phyloP scores from a whole-genome alignment of 495 filamentous ascomycete species.

The Xylaria curta region DNA sequence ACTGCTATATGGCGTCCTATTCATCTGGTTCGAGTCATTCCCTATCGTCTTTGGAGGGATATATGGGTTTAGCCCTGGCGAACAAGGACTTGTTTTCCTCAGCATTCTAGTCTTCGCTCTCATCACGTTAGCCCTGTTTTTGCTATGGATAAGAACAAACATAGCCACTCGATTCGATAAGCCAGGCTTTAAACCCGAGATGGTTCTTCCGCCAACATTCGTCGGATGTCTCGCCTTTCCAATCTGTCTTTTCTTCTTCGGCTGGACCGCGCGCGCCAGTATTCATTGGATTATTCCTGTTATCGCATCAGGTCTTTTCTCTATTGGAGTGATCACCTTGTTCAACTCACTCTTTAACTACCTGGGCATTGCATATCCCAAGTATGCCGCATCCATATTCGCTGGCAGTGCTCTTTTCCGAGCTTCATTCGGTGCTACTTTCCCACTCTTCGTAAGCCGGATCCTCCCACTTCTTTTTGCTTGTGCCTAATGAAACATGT shows the following conservation, averaged over 20 bases:
- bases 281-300: constrained; percentile 56
- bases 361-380: constrained; percentile 45
- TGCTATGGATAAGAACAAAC: constrained; percentile 33
- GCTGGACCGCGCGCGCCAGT: constrained; percentile 48
- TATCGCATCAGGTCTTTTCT: constrained; percentile 59
- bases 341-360: constrained; percentile 60
- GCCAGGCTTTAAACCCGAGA: constrained; percentile 34
- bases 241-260: constrained; percentile 58
- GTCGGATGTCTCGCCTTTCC: constrained; percentile 49
- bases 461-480: constrained; percentile 37
- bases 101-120: constrained; percentile 35
- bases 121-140: constrained; percentile 39
- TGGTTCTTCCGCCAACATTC: constrained; percentile 42
- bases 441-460: constrained; percentile 53
- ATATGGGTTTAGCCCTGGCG: constrained; percentile 60
- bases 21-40: constrained; percentile 84
- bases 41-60: constrained; percentile 72
- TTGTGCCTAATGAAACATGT: constrained; percentile 46
- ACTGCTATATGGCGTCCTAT: constrained; percentile 75
- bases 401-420: constrained; percentile 57
- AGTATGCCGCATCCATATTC: constrained; percentile 52
- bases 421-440: constrained; percentile 50
- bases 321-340: constrained; percentile 60
- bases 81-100: constrained; percentile 45
- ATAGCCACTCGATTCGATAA: constrained; percentile 24